phyloP scores from a whole-genome alignment of 257 asterid genomes.

The Penstemon barbatus region DNA sequence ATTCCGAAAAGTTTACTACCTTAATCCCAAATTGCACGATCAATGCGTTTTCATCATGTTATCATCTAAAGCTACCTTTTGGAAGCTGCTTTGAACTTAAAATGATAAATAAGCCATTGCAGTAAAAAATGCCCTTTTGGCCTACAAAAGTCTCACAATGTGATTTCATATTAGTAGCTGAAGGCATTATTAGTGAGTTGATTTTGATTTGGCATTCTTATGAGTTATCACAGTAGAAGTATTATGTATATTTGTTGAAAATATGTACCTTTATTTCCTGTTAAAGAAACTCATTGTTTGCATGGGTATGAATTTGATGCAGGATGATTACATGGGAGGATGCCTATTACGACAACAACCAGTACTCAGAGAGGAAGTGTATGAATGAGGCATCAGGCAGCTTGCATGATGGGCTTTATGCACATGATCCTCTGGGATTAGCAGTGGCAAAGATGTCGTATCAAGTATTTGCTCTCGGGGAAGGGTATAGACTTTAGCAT shows the following conservation, averaged over 20 bases:
- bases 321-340: constrained; percentile 93
- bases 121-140: neutral
- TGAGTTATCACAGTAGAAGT: constrained; percentile 15
- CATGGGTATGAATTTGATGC: constrained; percentile 35
- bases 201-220: neutral
- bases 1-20: constrained; percentile 6
- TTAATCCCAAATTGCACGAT: neutral
- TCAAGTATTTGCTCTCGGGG: constrained; percentile 87
- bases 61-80: constrained; percentile 10
- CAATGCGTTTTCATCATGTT: neutral
- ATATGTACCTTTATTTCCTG: neutral
- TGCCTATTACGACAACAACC: constrained; percentile 59
- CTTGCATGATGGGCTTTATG: constrained; percentile 49
- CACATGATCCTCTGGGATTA: constrained; percentile 74
- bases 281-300: constrained; percentile 21
- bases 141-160: neutral
- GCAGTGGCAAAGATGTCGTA: constrained; percentile 90
- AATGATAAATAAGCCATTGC: constrained; percentile 19
- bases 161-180: neutral
- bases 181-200: no score
- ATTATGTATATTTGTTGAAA: neutral
- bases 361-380: constrained; percentile 40
- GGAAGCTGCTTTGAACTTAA: constrained; percentile 8
- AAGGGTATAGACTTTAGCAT: constrained; percentile 66
- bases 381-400: constrained; percentile 38